Conservation (phyloP, 2,329 filamentous ascomycete species). For the Mycosphaerella arachidis region DNA sequence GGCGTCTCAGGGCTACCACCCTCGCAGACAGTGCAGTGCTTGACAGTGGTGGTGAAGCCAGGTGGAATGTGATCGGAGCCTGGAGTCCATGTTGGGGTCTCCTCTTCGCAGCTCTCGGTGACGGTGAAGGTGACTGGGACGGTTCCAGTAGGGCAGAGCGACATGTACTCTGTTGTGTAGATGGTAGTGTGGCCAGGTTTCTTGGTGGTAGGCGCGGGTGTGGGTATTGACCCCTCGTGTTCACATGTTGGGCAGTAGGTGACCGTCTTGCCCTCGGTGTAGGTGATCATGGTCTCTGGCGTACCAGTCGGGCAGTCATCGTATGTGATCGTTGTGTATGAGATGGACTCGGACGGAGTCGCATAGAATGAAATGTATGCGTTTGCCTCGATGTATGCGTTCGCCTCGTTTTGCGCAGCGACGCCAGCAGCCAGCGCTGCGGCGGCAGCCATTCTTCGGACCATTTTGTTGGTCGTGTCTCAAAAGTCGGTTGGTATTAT, state of each 20-base stretch:
- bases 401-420: slow-evolving; percentile 20
- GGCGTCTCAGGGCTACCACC: slow-evolving; percentile 19
- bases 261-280: slow-evolving; percentile 33
- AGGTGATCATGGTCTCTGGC: slow-evolving; percentile 32
- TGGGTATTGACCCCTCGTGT: slow-evolving; percentile 5
- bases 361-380: not conserved
- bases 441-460: slow-evolving; percentile 20
- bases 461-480: slow-evolving; percentile 20
- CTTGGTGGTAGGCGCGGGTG: slow-evolving; percentile 8
- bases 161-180: slow-evolving; percentile 35
- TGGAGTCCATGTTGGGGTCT: slow-evolving; percentile 33
- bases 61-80: slow-evolving; percentile 32
- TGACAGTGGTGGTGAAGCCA: slow-evolving; percentile 34
- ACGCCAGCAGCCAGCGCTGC: slow-evolving; percentile 24
- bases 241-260: slow-evolving; percentile 37
- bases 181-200: slow-evolving; percentile 30
- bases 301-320: slow-evolving; percentile 31
- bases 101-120: slow-evolving; percentile 34
- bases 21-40: slow-evolving; percentile 32
- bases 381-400: not conserved
- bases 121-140: slow-evolving; percentile 34
- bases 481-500: not conserved
- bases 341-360: slow-evolving; percentile 16
- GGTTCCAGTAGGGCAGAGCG: slow-evolving; percentile 33
- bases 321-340: slow-evolving; percentile 32